Percentiles rank a stretch among this genome's conserved stretches.
These are phyloP conservation scores for Golubevia sp. DNA, from an alignment of 1,284 basidiomycete genomes.

Conservation along the genomic window DNA sequence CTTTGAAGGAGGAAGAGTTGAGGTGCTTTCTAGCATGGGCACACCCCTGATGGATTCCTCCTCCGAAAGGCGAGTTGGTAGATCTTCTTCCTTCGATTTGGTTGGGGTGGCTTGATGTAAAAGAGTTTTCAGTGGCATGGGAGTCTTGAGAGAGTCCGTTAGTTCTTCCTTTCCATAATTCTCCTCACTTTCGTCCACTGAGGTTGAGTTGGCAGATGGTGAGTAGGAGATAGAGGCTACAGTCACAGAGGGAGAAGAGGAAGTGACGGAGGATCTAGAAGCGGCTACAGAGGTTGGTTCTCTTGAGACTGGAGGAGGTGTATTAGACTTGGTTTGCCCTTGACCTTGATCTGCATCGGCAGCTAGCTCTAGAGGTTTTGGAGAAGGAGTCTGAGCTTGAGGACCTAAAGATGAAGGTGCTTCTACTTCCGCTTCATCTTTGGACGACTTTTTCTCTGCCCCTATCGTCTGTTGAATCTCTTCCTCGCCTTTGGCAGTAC, in stretches of 20 bases:
- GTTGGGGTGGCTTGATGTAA: neutral
- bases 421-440: no score
- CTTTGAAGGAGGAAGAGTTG: neutral
- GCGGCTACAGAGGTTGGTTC: neutral
- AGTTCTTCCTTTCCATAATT: neutral
- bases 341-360: no score
- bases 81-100: neutral
- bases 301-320: constrained; percentile 61
- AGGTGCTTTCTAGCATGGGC: neutral
- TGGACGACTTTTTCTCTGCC: no score
- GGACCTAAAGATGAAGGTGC: no score
- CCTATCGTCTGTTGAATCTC: no score
- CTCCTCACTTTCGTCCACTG: neutral
- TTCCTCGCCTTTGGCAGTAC: no score
- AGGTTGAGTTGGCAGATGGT: neutral
- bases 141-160: neutral
- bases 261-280: neutral
- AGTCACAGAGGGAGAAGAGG: neutral
- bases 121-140: neutral
- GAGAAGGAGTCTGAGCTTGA: no score
- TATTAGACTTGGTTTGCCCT: constrained; percentile 11
- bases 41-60: neutral
- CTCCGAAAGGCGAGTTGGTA: neutral
- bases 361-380: no score
- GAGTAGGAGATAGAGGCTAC: neutral